Base-by-base conservation (phyloP, 2,329 filamentous ascomycete species). In the Fusarium tuaranense region DNA sequence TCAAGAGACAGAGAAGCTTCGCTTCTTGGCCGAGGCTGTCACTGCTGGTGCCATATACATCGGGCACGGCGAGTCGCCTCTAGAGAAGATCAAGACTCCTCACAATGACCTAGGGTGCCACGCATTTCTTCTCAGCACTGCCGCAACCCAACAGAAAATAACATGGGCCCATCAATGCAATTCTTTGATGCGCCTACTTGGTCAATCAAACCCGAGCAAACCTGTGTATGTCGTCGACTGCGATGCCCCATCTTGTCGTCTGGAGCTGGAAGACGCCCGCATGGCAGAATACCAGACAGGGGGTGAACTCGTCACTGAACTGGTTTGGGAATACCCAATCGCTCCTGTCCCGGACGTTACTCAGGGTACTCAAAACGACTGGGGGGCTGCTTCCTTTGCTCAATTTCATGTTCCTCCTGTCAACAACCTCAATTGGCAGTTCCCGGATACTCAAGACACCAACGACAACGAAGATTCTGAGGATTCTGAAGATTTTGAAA, bases 161-260 rank as follows among this genome's bases (percentile, higher is more conserved):
- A 32, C 48, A 0, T 77, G 71, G 75, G 25, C 27, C 1, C 55
- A 68, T 0, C 64, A 71, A 7, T 39, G 16, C 1, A 7, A 20
- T 7, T 5, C 63, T 3, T 14, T 77, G 3, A 41, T 65, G 7
- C 59, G 70, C 4, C 30, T 77, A 2, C 34, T 77, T 1, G 16
- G 41, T 0, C 58, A 58, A 6, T 27, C 46, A 0, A 46, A 30
- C 1, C 53, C 48, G 5, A 13, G 9, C 1, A 66, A 53, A 4
- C 75, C 65, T 1, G 55, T 77, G 0, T 77, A 69, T 20, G 63
- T 78, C 14, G 41, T 75, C n/a, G 75, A 77, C 4, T 67, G 72
- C 7, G 75, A 77, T 12, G 67, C 73, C 0, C 70, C 70, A 2
- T 66, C 41, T 7, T 38, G 46, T 13, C 36, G 32, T 1, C 30